A percentile compares a stretch with the other conserved stretches of the same genome.
Conservation (phyloP, 768 basidiomycete genomes). For the Suillus subaureus region DNA sequence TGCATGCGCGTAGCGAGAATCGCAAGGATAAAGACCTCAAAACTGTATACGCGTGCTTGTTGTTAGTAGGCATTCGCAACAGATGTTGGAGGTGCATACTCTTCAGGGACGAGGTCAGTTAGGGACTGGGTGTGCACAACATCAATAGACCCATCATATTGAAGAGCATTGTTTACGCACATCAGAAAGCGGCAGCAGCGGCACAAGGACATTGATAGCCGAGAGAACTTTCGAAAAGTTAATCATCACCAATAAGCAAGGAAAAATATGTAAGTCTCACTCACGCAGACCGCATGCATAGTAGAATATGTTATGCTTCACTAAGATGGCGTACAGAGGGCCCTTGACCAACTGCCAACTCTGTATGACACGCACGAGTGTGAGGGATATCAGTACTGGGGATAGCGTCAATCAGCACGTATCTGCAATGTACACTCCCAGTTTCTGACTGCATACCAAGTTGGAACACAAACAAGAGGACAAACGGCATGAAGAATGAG, state of each 20-base stretch:
- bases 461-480: too few species aligned
- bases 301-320: not conserved
- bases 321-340: not conserved
- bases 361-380: not conserved
- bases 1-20: not conserved
- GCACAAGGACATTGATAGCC: not conserved
- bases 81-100: not conserved
- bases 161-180: not conserved
- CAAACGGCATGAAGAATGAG: too few species aligned
- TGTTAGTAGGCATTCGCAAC: not conserved
- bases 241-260: not conserved
- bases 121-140: not conserved
- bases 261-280: not conserved
- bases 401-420: not conserved
- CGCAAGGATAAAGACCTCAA: not conserved
- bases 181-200: not conserved
- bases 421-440: not conserved
- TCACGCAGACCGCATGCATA: not conserved
- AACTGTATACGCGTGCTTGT: too few species aligned
- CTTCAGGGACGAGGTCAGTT: not conserved
- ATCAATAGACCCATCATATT: not conserved
- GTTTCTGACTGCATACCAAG: too few species aligned
- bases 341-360: not conserved
- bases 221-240: not conserved
- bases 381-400: not conserved